Evolutionary conservation across 306 rosid species (phyloP), one percentile per base, ranked within the genome.

Genomic region (Prunus mira): DNA sequence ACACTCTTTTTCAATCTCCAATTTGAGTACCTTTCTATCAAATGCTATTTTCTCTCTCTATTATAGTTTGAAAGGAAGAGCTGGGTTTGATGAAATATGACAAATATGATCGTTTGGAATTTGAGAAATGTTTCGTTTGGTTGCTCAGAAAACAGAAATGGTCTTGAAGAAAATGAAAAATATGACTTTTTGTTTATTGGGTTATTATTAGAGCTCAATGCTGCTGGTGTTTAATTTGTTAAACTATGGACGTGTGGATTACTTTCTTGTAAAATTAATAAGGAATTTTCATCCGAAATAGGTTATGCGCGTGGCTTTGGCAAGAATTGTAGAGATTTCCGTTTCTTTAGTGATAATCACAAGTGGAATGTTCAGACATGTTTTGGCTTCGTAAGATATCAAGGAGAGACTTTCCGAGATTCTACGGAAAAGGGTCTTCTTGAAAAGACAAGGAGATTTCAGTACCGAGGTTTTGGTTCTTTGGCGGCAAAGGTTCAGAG

Each of bases 391-490:
- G 65, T 63, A 13, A 78, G 82, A 47, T 67, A 30, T 83, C 54
- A 32, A 25, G 12, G 64, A 46, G 67, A 55, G 71, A 32, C 20
- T 69, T 30, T 69, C 13, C 32, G 55, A 28, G 27, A 52, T 71
- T 79, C 71, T 46, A 38, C 25, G 71, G 77, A 49, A 70, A 50
- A 63, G 51, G 78, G 87, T 78, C 58, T 71, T 67, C 75, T 61
- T 47, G 69, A 83, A 67, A 67, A 57, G 58, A 7, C 54, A 1
- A 12, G 51, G 46, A 65, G 82, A 75, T 72, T 85, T 75, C 89
- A 73, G 69, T 65, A 62, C 20, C 85, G 76, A 71, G 50, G 62
- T 25, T 84, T 81, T 77, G 86, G 90, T 76, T 88, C 98, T 6
- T 18, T 38, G 72, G 75, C 82, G 12, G 77, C 78, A 28, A 67